phyloP scores from a whole-genome alignment of 148 eudicot species.

The Mesembryanthemum crystallinum region DNA sequence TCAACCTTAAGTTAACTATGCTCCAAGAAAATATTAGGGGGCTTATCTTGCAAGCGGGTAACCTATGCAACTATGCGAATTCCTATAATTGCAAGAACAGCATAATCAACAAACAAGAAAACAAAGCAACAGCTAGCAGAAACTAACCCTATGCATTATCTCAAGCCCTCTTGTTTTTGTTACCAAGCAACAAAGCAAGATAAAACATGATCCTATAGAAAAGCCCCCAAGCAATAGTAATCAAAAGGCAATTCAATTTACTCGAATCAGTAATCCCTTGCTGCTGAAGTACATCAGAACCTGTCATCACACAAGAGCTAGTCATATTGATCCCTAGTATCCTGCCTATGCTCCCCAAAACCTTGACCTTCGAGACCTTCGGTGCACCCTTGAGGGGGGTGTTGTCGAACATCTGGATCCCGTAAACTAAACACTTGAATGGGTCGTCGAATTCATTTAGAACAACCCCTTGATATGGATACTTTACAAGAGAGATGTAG shows the following conservation, averaged over 20 bases:
- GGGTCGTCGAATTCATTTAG: conserved; percentile 24
- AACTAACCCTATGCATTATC: not conserved
- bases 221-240: conserved; percentile 31
- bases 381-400: conserved; percentile 21
- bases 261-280: conserved; percentile 28
- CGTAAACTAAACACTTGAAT: conserved; percentile 25
- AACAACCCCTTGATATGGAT: conserved; percentile 36
- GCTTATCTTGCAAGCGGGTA: no score
- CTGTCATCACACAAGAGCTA: conserved; percentile 23
- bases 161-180: conserved; percentile 26
- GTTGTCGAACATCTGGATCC: conserved; percentile 30
- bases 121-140: not conserved
- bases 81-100: no score
- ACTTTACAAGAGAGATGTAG: conserved; percentile 37
- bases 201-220: conserved; percentile 27
- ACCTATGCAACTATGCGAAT: no score
- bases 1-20: no score
- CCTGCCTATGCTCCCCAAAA: conserved; percentile 6
- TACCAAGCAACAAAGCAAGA: conserved; percentile 26
- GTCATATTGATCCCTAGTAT: conserved; percentile 22
- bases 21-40: no score
- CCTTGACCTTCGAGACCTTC: conserved; percentile 9
- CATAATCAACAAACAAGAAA: not conserved
- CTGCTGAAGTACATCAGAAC: conserved; percentile 15
- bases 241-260: conserved; percentile 21